Conservation (phyloP, 2,329 filamentous ascomycete genomes). For the Colletotrichum horii region DNA sequence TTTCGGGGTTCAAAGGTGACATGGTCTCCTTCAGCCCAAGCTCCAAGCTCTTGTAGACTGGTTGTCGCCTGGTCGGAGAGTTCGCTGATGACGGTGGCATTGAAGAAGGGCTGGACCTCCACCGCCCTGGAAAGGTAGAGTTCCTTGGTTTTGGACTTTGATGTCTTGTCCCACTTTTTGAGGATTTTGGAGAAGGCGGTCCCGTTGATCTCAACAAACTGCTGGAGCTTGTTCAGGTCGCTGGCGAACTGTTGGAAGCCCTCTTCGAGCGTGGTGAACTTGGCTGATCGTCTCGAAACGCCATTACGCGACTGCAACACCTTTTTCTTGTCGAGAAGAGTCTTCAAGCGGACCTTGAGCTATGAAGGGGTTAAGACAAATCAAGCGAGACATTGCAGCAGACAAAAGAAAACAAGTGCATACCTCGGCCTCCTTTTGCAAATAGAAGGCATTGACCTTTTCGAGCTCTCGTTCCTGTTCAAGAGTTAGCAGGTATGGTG, state of each 20-base stretch:
- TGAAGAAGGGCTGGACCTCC: constrained; percentile 98
- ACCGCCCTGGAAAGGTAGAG: constrained; percentile 94
- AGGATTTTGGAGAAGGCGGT: constrained; percentile 98
- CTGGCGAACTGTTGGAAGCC: constrained; percentile 97
- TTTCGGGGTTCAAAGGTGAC: constrained; percentile 74
- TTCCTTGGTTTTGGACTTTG: constrained; percentile 98
- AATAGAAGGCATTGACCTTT: constrained; percentile 97
- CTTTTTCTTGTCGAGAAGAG: constrained; percentile 92
- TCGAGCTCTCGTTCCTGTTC: constrained; percentile 91
- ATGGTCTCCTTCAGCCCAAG: constrained; percentile 96
- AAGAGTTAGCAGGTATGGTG: constrained; percentile 41
- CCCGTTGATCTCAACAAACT: constrained; percentile 98
- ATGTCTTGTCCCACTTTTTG: constrained; percentile 99
- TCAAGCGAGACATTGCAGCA: background rate
- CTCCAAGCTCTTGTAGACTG: constrained; percentile 91
- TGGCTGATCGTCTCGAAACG: constrained; percentile 85
- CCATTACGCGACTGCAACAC: constrained; percentile 78
- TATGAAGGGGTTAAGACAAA: constrained; percentile 39
- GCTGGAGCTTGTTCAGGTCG: constrained; percentile 95
- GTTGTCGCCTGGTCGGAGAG: constrained; percentile 96
- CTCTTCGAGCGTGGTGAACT: constrained; percentile 94
- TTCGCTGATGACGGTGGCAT: constrained; percentile 94
- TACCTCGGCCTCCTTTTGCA: constrained; percentile 98
- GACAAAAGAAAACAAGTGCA: constrained; percentile 26
- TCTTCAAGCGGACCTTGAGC: constrained; percentile 93